Evolutionary conservation across 176 grass and related monocot species (phyloP).

Genomic region (Oryza officinalis): DNA sequence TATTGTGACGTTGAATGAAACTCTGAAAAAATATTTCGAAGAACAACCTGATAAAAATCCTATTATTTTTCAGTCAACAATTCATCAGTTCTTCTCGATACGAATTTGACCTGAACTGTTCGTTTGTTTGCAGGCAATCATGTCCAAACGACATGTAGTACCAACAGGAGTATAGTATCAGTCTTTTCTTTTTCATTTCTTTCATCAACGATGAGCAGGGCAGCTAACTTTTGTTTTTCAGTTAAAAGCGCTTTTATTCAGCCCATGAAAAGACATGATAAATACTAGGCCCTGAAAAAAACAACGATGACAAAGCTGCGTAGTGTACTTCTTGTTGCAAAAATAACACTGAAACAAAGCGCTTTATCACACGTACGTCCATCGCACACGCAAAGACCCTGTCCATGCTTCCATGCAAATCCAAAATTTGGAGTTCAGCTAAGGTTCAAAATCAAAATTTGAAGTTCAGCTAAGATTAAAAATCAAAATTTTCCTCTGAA

Average conservation of each 20-base stretch:
- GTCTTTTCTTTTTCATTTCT: not conserved
- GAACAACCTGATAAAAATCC: not conserved
- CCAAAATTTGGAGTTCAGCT: not conserved
- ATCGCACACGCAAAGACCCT: not conserved
- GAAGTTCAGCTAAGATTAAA: not conserved
- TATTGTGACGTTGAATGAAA: not conserved
- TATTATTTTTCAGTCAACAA: not conserved
- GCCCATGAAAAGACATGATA: not conserved
- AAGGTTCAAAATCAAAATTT: not conserved
- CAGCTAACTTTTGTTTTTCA: conserved; percentile 29
- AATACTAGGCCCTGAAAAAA: not conserved
- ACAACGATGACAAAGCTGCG: not conserved
- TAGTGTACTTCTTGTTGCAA: not conserved
- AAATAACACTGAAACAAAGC: not conserved
- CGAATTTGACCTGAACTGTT: not conserved
- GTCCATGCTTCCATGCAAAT: not conserved
- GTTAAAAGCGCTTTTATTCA: conserved; percentile 18
- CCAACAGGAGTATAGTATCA: not conserved
- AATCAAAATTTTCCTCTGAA: not conserved
- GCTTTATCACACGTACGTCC: conserved; percentile 6
- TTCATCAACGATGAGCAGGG: not conserved
- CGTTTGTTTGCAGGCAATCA: not conserved
- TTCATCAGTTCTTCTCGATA: not conserved
- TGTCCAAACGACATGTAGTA: not conserved
- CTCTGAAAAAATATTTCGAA: not conserved